Percentiles rank a stretch among this genome's conserved stretches.
Evolutionary conservation across 2,329 filamentous ascomycete species (phyloP).

Genomic region (Phoma sp.): DNA sequence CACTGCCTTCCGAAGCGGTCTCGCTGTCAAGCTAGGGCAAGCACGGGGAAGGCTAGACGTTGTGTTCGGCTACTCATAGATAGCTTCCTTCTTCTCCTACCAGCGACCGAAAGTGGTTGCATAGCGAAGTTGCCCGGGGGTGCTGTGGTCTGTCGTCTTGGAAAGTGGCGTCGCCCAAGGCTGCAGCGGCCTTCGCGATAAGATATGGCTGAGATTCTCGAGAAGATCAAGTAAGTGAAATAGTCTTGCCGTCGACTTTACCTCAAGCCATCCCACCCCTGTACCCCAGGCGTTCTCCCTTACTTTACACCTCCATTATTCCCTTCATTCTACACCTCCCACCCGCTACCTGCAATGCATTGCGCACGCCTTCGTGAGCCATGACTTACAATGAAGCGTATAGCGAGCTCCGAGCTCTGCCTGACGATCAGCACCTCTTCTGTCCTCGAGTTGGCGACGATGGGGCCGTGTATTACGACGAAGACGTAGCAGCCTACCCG

Average conservation of each 20-base stretch:
- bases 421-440: slow-evolving; percentile 54
- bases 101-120: slow-evolving; percentile 2
- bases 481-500: slow-evolving; percentile 48
- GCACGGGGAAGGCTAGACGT: slow-evolving; percentile 1
- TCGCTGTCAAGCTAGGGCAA: not conserved
- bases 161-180: slow-evolving; percentile 5
- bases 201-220: slow-evolving; percentile 43
- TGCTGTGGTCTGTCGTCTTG: slow-evolving; percentile 21
- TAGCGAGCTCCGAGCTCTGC: slow-evolving; percentile 47
- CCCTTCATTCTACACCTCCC: not conserved
- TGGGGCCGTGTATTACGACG: slow-evolving; percentile 50
- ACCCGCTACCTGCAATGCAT: not conserved
- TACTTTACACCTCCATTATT: not conserved
- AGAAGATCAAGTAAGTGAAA: slow-evolving; percentile 42
- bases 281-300: not conserved
- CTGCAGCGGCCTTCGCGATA: slow-evolving; percentile 12
- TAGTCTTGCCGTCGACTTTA: not conserved
- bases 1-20: not conserved
- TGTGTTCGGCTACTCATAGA: slow-evolving; percentile 7
- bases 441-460: slow-evolving; percentile 53
- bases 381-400: slow-evolving; percentile 28
- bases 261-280: not conserved
- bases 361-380: slow-evolving; percentile 9
- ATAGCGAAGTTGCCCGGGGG: not conserved
- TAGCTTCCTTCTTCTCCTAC: slow-evolving; percentile 7